Base-by-base conservation (phyloP, 176 grass and related monocot genomes). In the Triticum monococcum region DNA sequence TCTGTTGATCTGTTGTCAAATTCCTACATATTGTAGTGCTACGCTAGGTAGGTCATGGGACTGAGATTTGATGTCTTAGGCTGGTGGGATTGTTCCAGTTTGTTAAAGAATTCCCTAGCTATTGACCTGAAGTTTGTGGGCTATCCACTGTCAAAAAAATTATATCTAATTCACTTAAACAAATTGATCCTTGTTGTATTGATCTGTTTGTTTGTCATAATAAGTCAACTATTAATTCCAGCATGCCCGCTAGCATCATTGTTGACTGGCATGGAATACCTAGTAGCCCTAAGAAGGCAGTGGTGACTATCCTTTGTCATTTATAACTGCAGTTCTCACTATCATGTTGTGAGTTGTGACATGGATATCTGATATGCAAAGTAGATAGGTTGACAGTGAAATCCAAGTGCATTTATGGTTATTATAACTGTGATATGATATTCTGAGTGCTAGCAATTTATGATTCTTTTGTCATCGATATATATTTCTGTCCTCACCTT, bases 321-420 rank as follows among this genome's bases (percentile, higher is more conserved):
- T 79, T 79, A 62, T 38, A 79, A 4, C 36, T 64, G 23, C 18
- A 43, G 57, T 28, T 80, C 24, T 64, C 60, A 80, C 24, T 80
- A 12, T 45, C 60, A 65, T 80, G 59, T 40, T 63, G 36, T 80
- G 14, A 30, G 16, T 65, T 8, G 8, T 65, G 37, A 45, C 24
- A 45, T 80, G 26, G 18, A 76, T 76, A 75, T 54, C 24, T 80
- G 60, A 65, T 66, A 7, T 31, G 37, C 64, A 7, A 80, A 80
- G 38, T 80, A 64, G 14, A 9, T 65, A 65, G 37, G 9, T 80
- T 80, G 36, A 20, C 4, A 65, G 24, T 64, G 78, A 80, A 14
- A 80, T 65, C 43, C 25, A 46, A 28, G 0, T 45, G 24, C 25
- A 31, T 30, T 66, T 46, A 2, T 22, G 38, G 16, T 65, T 72